phyloP scores from a whole-genome alignment of 495 filamentous ascomycete species.

The Daldinia grandis region DNA sequence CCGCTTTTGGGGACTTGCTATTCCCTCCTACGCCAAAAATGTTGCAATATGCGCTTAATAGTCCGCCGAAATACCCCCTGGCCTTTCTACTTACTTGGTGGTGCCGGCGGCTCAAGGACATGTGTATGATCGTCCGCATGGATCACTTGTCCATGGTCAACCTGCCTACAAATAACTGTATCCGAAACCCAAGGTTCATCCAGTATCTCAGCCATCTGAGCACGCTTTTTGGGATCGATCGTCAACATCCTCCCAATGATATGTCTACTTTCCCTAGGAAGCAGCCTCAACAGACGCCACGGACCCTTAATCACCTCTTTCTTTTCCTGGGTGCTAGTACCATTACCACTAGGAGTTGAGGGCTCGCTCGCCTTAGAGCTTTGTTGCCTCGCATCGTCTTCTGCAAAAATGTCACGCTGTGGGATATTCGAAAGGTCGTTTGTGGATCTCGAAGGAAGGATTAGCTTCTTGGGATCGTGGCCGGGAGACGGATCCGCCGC shows the following conservation, averaged over 20 bases:
- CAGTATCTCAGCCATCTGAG: slow-evolving; percentile 83
- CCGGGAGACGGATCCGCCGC: slow-evolving; percentile 73
- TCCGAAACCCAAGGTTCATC: slow-evolving; percentile 88
- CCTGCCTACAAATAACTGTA: slow-evolving; percentile 67
- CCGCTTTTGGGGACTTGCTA: slow-evolving; percentile 21
- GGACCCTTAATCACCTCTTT: slow-evolving; percentile 89
- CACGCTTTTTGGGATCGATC: slow-evolving; percentile 82
- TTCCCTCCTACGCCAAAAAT: slow-evolving; percentile 16
- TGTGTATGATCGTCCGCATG: slow-evolving; percentile 61
- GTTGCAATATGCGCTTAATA: not conserved
- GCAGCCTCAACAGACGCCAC: slow-evolving; percentile 88
- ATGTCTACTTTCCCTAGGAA: slow-evolving; percentile 87
- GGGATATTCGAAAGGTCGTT: slow-evolving; percentile 49
- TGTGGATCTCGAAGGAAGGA: slow-evolving; percentile 51
- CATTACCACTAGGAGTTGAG: slow-evolving; percentile 39
- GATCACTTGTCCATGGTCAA: slow-evolving; percentile 53
- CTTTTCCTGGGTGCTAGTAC: slow-evolving; percentile 54
- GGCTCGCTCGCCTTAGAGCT: slow-evolving; percentile 17
- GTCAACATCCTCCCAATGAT: slow-evolving; percentile 95
- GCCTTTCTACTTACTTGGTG: slow-evolving; percentile 40
- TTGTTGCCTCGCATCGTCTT: slow-evolving; percentile 38
- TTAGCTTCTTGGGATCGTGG: slow-evolving; percentile 57
- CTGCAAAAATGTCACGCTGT: slow-evolving; percentile 48
- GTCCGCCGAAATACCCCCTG: not conserved
- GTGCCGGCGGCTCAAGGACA: slow-evolving; percentile 60